phyloP scores from a whole-genome alignment of 2,329 filamentous ascomycete species.

The Curvularia sp. region DNA sequence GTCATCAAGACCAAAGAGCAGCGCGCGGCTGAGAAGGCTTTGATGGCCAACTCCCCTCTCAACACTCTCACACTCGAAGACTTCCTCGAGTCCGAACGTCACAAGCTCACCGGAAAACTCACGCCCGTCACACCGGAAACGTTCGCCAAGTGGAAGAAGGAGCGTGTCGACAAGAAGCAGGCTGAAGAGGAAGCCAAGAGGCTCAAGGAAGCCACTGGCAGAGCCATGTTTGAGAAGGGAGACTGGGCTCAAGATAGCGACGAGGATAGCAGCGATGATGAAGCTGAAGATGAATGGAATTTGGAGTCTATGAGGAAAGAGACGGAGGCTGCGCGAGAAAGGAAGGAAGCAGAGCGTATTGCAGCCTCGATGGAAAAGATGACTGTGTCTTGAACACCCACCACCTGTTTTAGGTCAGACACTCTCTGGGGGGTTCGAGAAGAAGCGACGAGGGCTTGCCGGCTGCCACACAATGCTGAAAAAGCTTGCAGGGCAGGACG shows the following conservation, averaged over 20 bases:
- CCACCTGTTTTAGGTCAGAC: neutral
- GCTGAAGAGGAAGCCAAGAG: conserved; percentile 89
- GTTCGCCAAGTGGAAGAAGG: conserved; percentile 97
- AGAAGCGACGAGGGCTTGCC: conserved; percentile 15
- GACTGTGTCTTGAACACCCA: conserved; percentile 27
- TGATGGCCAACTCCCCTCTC: conserved; percentile 93
- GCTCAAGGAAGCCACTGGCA: conserved; percentile 94
- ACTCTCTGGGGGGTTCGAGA: neutral
- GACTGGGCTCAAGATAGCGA: conserved; percentile 79
- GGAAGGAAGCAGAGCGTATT: conserved; percentile 78
- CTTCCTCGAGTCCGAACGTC: conserved; percentile 93
- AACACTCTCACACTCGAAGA: conserved; percentile 96
- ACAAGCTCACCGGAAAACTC: conserved; percentile 89
- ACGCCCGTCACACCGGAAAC: conserved; percentile 93
- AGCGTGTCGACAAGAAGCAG: conserved; percentile 91
- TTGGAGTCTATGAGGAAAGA: conserved; percentile 81
- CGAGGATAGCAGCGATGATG: conserved; percentile 61
- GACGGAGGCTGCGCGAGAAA: conserved; percentile 76
- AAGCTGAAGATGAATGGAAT: conserved; percentile 73
- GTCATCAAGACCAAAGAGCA: conserved; percentile 98
- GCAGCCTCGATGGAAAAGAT: conserved; percentile 32
- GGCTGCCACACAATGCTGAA: conserved; percentile 43
- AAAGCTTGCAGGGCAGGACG: conserved; percentile 41
- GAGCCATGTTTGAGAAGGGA: conserved; percentile 94
- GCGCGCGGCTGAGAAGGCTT: conserved; percentile 89